phyloP scores from a whole-genome alignment of 2,329 filamentous ascomycete genomes.

The Nemania bipapillata region DNA sequence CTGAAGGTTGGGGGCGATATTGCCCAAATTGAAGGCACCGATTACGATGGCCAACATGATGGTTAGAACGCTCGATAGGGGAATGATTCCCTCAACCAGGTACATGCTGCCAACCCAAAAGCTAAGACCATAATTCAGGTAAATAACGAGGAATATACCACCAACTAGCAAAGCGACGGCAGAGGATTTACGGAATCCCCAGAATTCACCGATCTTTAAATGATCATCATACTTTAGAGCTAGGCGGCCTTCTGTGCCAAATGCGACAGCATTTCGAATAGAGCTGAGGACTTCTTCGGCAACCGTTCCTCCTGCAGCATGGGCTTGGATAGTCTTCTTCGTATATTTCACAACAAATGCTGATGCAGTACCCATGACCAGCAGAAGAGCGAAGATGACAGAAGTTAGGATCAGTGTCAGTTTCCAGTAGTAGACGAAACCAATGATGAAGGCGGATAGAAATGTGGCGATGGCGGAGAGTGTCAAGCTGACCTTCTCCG shows the following conservation, averaged over 20 bases:
- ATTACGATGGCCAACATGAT: slow-evolving; percentile 93
- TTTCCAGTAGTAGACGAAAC: slow-evolving; percentile 92
- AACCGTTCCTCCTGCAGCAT: slow-evolving; percentile 84
- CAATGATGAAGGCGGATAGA: slow-evolving; percentile 87
- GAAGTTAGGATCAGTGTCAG: slow-evolving; percentile 87
- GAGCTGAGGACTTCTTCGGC: slow-evolving; percentile 96
- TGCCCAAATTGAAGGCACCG: slow-evolving; percentile 89
- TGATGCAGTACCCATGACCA: slow-evolving; percentile 79
- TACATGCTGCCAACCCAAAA: slow-evolving; percentile 89
- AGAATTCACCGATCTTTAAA: slow-evolving; percentile 76
- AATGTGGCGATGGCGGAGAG: slow-evolving; percentile 83
- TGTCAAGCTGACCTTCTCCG: slow-evolving; percentile 85
- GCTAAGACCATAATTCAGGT: slow-evolving; percentile 85
- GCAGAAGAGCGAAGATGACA: slow-evolving; percentile 80
- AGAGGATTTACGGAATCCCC: slow-evolving; percentile 79
- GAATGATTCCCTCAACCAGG: slow-evolving; percentile 72
- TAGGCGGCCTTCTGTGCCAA: slow-evolving; percentile 92
- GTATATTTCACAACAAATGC: slow-evolving; percentile 82
- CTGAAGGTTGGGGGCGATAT: slow-evolving; percentile 84
- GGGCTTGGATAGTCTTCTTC: slow-evolving; percentile 79
- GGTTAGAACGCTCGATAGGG: slow-evolving; percentile 78
- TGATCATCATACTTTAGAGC: slow-evolving; percentile 85
- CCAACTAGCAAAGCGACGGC: slow-evolving; percentile 82
- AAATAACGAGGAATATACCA: slow-evolving; percentile 83
- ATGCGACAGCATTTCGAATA: slow-evolving; percentile 90